Evolutionary conservation across 2,329 filamentous ascomycete genomes (phyloP).

Genomic region (Bipolaris zeicola): DNA sequence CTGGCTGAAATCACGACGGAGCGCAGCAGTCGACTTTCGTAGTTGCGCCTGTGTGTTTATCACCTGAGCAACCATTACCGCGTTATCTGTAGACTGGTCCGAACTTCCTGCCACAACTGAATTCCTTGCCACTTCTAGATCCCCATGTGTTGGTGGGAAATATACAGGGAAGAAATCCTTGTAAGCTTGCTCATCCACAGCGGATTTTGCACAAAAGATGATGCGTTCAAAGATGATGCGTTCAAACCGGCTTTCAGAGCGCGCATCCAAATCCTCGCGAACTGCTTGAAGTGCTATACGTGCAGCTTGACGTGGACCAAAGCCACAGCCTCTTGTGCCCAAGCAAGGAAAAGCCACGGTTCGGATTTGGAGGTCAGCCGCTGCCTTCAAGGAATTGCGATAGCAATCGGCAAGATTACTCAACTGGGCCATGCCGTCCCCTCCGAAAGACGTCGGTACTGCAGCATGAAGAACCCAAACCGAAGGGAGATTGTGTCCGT

Average conservation of each 20-base stretch:
- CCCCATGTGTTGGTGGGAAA: constrained; percentile 42
- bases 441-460: constrained; percentile 29
- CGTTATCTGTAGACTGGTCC: constrained; percentile 14
- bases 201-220: constrained; percentile 38
- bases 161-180: constrained; percentile 38
- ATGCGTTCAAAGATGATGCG: constrained; percentile 42
- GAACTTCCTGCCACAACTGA: constrained; percentile 21
- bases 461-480: constrained; percentile 41
- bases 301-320: constrained; percentile 39
- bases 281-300: constrained; percentile 42
- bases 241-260: constrained; percentile 28
- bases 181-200: constrained; percentile 36
- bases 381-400: constrained; percentile 31
- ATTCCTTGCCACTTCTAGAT: constrained; percentile 29
- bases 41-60: constrained; percentile 27
- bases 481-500: constrained; percentile 36
- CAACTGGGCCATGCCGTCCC: constrained; percentile 29
- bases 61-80: constrained; percentile 21
- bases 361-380: constrained; percentile 27
- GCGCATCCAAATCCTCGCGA: constrained; percentile 39
- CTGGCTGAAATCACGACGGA: constrained; percentile 20
- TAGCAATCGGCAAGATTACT: constrained; percentile 43
- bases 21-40: constrained; percentile 18
- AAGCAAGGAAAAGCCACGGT: constrained; percentile 45
- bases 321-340: constrained; percentile 39